Evolutionary conservation across 176 grass and related monocot genomes (phyloP), one percentile per base, ranked within the genome.

Genomic region (Triticum turgidum): DNA sequence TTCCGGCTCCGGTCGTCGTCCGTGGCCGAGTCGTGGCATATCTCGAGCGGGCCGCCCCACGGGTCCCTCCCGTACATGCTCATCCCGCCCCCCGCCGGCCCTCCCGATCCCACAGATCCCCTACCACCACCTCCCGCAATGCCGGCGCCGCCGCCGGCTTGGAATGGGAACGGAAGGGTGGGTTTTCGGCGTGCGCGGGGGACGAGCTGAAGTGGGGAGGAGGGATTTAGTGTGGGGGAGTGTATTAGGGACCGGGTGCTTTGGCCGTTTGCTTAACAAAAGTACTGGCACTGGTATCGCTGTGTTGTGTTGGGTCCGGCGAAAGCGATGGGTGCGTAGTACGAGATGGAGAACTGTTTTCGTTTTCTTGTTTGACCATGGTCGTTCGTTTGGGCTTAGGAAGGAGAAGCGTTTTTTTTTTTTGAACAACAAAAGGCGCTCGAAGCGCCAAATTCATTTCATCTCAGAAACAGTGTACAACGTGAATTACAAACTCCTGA

Each of bases 1-100:
- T 93, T 93, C 89, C 95, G 85, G 95, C 95, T 98, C 42, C 95
- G 91, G 85, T 98, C 95, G 84, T 98, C 95, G 86, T 98, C 95
- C 80, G 95, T 98, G 71, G 91, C 91, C 44, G 95, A 98, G 91
- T 95, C 95, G 21, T 82, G 82, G 81, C 85, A 93, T 61, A 97
- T 87, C 93, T 98, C 93, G 89, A 98, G 83, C 58, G 95, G 85
- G 41, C 95, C 95, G 41, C 95, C 95, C 95, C 93, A 98, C 15
- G 95, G 95, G 85, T 98, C 95, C 76, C 95, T 84, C 69, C 91
- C 93, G 93, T 95, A 98, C 93, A 92, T 95, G 84, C 95, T 98
- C 95, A 98, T 98, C 65, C 65, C 54, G 65, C 30, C 77, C 11
- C 68, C 39, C 54, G 20, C 63, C 81, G 14, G 0, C 42, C 22